Conservation (phyloP, 352 stramenopile species). For the Phytophthora tentaculata region DNA sequence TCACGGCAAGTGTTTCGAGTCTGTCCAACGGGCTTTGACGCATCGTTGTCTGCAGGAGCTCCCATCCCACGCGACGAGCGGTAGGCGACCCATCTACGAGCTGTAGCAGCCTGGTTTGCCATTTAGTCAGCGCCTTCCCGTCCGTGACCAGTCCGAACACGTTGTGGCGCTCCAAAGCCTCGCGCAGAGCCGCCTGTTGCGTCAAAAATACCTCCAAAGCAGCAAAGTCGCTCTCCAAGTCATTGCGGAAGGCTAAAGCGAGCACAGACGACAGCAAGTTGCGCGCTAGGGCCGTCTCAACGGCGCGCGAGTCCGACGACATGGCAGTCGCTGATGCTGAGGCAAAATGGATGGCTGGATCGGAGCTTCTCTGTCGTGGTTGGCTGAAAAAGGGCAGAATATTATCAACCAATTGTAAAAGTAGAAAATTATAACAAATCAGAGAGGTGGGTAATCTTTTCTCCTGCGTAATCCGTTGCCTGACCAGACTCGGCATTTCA, state of each 20-base stretch:
- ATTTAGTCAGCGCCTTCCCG: conserved; percentile 80
- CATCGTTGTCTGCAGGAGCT: conserved; percentile 63
- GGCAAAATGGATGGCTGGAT: conserved; percentile 24
- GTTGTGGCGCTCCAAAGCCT: conserved; percentile 65
- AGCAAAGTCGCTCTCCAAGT: conserved; percentile 46
- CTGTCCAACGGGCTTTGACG: conserved; percentile 65
- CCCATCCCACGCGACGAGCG: conserved; percentile 58
- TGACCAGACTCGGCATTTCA: not conserved
- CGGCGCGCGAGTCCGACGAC: conserved; percentile 13
- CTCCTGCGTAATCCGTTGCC: not conserved
- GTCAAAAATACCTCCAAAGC: conserved; percentile 52
- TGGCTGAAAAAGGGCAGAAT: conserved; percentile 2
- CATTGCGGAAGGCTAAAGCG: conserved; percentile 70
- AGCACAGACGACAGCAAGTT: conserved; percentile 86
- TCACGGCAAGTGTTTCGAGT: conserved; percentile 58
- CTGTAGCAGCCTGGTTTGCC: conserved; percentile 65
- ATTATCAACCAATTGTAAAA: conserved; percentile 10
- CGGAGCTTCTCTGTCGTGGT: conserved; percentile 9
- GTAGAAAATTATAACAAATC: conserved; percentile 6
- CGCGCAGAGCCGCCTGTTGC: conserved; percentile 57
- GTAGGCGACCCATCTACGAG: conserved; percentile 45
- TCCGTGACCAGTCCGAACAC: conserved; percentile 79
- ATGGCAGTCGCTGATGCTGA: conserved; percentile 8
- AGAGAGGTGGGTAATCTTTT: not conserved
- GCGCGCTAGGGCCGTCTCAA: conserved; percentile 55